Base-by-base conservation (phyloP, 495 filamentous ascomycete species). In the Bathelium albidoporum region DNA sequence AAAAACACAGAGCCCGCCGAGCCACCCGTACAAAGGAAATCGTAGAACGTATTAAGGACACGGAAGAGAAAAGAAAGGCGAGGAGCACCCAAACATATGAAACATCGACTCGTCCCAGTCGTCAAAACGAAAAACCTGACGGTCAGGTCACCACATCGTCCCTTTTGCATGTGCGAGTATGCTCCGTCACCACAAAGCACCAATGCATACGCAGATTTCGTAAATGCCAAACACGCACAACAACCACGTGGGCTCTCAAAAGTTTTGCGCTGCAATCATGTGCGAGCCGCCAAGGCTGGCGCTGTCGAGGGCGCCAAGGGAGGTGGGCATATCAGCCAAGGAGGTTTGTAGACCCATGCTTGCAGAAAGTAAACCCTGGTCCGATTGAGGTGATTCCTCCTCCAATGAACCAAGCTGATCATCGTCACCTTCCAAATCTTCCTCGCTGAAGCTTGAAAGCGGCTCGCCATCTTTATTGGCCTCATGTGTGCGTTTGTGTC, bases 401-500 rank as follows among this genome's bases (percentile, higher is more conserved):
- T 87, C 87, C 26, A 89, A 79, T 32, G 89, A 87, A 32, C 85
- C 86, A 53, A 88, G 85, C 18, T 90, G 86, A 66, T 91, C 86
- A 59, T 90, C 85, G 68, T 91, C 89, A 66, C 89, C 78, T 49
- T 71, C 70, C 34, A 70, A 63, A 59, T 93, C 89, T 68, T 95
- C 90, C 39, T 91, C 92, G 67, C 79, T 82, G 69, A 75, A 90
- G 73, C 65, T 79, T 71, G 64, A 73, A 62, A 78, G 63, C 58
- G 65, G 74, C 62, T 85, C 81, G 36, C 85, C 88, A 68, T 95
- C 90, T 41, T 85, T 85, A 39, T 82, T 81, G 32, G 84, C 83
- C 75, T 97, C 93, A 70, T 98, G 94, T 32, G 93, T 97, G 24
- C 94, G 90, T 76, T 91, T 91, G 78, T 98, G 94, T 73, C 90